Conservation (phyloP, 1,139 yeast genomes). For the Suhomyces wounanorum region DNA sequence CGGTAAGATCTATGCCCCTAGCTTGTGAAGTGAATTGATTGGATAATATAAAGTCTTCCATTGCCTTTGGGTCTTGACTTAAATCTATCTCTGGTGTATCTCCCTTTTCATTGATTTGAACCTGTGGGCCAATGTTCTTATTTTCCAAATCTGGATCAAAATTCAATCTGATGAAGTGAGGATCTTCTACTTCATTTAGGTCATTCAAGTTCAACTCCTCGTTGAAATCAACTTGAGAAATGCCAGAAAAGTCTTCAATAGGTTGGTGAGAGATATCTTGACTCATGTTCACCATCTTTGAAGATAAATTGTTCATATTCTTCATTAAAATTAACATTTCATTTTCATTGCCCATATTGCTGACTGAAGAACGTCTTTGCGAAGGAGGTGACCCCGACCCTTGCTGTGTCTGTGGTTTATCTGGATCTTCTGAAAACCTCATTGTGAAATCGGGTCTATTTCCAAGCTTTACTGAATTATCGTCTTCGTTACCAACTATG, state of each 20-base stretch:
- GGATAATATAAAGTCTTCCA: slow-evolving; percentile 29
- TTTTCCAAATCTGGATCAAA: slow-evolving; percentile 33
- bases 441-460: slow-evolving; percentile 88
- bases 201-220: slow-evolving; percentile 65
- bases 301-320: slow-evolving; percentile 86
- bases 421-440: slow-evolving; percentile 57
- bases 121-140: slow-evolving; percentile 6
- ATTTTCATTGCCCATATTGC: slow-evolving; percentile 45
- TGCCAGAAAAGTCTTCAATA: slow-evolving; percentile 28
- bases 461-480: slow-evolving; percentile 75
- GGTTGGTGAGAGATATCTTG: slow-evolving; percentile 11
- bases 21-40: slow-evolving; percentile 21
- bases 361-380: slow-evolving; percentile 2
- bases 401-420: neutral
- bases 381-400: slow-evolving; percentile 1
- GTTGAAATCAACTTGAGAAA: slow-evolving; percentile 26
- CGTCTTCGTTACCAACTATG: slow-evolving; percentile 76
- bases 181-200: slow-evolving; percentile 50
- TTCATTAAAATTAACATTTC: slow-evolving; percentile 74
- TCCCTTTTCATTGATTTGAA: neutral
- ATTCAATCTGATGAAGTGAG: slow-evolving; percentile 61
- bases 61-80: slow-evolving; percentile 19
- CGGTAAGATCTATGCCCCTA: slow-evolving; percentile 41
- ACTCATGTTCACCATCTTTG: slow-evolving; percentile 70
- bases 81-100: slow-evolving; percentile 6